These are phyloP conservation scores for Lachnellula willkommii DNA, from an alignment of 2,329 filamentous ascomycete species.

Conservation along the genomic window DNA sequence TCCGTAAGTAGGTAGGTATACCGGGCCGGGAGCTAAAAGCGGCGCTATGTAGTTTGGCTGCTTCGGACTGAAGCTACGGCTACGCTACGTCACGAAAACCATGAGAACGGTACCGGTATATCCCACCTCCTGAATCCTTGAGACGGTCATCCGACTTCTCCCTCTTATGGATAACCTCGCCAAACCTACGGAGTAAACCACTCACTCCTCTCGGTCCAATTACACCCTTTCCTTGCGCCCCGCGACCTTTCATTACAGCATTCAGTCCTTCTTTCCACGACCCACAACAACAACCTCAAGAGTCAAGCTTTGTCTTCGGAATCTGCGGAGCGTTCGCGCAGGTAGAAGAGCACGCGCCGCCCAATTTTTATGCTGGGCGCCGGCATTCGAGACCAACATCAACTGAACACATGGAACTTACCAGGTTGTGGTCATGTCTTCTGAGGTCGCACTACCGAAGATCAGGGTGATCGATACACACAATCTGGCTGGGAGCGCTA, in stretches of 20 bases:
- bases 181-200: not conserved
- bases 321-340: conserved; percentile 15
- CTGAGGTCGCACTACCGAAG: conserved; percentile 23
- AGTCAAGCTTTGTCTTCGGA: not conserved
- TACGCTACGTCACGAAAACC: too few relatives aligned
- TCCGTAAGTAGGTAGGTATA: too few relatives aligned
- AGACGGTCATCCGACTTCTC: too few relatives aligned
- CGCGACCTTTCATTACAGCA: not conserved
- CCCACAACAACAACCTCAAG: not conserved
- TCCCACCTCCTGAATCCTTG: too few relatives aligned
- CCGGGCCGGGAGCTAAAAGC: too few relatives aligned
- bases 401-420: conserved; percentile 24
- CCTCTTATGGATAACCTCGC: not conserved
- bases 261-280: not conserved
- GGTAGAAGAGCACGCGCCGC: conserved; percentile 12
- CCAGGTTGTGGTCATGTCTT: conserved; percentile 28
- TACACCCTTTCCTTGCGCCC: not conserved
- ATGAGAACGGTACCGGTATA: too few relatives aligned
- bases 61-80: too few relatives aligned
- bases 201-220: not conserved
- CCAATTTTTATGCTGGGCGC: not conserved
- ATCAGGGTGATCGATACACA: conserved; percentile 29
- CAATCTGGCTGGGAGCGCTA: conserved; percentile 16
- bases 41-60: too few relatives aligned
- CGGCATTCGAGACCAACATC: conserved; percentile 1